phyloP scores from a whole-genome alignment of 2,329 filamentous ascomycete genomes.

The Penicillium sp. region DNA sequence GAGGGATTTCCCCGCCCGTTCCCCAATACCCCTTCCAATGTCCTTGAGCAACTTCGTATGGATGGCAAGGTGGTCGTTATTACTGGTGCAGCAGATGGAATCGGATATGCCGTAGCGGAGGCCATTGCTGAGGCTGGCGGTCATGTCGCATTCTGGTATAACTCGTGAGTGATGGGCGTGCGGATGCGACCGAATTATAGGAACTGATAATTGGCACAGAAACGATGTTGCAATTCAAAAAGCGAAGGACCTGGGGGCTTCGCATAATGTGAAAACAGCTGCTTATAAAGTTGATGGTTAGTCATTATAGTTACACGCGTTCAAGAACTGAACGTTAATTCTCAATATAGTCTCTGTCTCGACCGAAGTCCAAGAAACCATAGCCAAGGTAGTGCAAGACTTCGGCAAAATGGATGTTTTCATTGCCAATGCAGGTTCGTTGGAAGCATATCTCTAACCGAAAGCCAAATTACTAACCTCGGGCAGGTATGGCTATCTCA shows the following conservation, averaged over 20 bases:
- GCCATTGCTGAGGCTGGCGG: constrained; percentile 49
- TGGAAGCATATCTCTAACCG: background rate
- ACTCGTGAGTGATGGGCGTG: constrained; percentile 29
- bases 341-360: constrained; percentile 42
- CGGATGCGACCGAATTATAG: background rate
- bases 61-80: constrained; percentile 43
- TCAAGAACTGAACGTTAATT: background rate
- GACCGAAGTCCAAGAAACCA: constrained; percentile 34
- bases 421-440: constrained; percentile 45
- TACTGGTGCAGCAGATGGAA: constrained; percentile 49
- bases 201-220: constrained; percentile 18
- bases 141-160: constrained; percentile 45
- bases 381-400: constrained; percentile 38
- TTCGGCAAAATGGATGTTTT: constrained; percentile 48
- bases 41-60: constrained; percentile 48
- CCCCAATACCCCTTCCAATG: constrained; percentile 44
- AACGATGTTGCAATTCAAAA: constrained; percentile 38
- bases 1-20: constrained; percentile 41
- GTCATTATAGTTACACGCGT: background rate
- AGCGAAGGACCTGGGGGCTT: constrained; percentile 33
- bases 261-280: constrained; percentile 38
- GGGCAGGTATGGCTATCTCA: constrained; percentile 52
- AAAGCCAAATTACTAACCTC: background rate
- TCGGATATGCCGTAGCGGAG: constrained; percentile 48
- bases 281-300: constrained; percentile 47